Conservation (phyloP, 768 basidiomycete genomes). For the Tulasnella sp. region DNA sequence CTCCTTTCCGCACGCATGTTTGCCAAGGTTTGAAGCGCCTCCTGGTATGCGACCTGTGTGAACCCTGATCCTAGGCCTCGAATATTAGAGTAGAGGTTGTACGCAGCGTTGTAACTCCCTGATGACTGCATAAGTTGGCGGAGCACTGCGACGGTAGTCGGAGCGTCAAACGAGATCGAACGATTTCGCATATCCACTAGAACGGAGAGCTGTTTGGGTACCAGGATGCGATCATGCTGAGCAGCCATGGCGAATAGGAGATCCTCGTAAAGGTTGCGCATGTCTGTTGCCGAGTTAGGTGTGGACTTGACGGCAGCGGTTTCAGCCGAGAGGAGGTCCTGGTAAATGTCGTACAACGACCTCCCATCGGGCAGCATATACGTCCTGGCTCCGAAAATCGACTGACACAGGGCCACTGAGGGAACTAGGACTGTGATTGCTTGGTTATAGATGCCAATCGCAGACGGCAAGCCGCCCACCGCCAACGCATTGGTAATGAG, state of each 20-base stretch:
- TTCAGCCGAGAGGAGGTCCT: not conserved
- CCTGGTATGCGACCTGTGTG: not conserved
- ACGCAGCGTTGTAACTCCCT: not conserved
- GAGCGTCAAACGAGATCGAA: not conserved
- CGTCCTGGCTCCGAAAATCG: not conserved
- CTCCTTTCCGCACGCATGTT: not conserved
- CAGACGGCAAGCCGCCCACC: conserved; percentile 36
- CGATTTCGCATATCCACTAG: not conserved
- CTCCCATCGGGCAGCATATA: not conserved
- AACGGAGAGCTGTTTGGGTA: not conserved
- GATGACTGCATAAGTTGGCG: not conserved
- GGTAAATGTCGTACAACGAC: not conserved
- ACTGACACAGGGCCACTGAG: not conserved
- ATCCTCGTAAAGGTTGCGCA: not conserved
- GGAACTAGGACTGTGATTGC: conserved; percentile 24
- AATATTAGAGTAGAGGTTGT: not conserved
- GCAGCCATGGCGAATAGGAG: not conserved
- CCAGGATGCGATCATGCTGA: too few relatives aligned
- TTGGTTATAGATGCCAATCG: conserved; percentile 44
- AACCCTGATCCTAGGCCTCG: not conserved
- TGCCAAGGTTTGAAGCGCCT: not conserved
- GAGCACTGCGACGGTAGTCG: not conserved
- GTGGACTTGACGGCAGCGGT: not conserved
- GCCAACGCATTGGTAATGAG: conserved; percentile 45
- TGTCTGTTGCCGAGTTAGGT: not conserved